phyloP scores from a whole-genome alignment of 352 stramenopile genomes.

The Globisporangium middletonii region DNA sequence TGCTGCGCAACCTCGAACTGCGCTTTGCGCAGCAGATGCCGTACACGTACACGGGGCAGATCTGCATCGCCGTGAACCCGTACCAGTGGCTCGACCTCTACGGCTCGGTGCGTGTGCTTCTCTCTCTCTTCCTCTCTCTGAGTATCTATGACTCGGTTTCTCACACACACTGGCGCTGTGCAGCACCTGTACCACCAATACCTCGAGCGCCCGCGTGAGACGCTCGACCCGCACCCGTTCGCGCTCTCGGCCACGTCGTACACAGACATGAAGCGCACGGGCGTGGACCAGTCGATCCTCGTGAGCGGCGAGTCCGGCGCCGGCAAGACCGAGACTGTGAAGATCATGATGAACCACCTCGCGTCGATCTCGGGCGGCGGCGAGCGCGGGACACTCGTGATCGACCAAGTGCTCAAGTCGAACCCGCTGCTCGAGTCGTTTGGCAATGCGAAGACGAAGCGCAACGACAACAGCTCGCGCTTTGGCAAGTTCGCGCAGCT shows the following conservation, averaged over 20 bases:
- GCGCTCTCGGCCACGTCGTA: constrained; percentile 66
- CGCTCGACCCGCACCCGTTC: constrained; percentile 59
- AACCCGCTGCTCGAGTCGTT: constrained; percentile 77
- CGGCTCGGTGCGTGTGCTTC: constrained; percentile 17
- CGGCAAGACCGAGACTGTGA: constrained; percentile 91
- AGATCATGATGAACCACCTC: constrained; percentile 89
- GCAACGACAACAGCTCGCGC: constrained; percentile 78
- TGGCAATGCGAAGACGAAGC: constrained; percentile 78
- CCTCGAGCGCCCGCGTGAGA: constrained; percentile 44
- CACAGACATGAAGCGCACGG: constrained; percentile 62
- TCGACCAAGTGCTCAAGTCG: constrained; percentile 74
- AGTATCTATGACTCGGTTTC: background rate
- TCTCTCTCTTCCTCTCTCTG: background rate
- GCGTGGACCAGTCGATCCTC: constrained; percentile 81
- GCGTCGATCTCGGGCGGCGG: constrained; percentile 68
- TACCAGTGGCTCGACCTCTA: constrained; percentile 83
- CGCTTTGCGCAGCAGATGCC: constrained; percentile 65
- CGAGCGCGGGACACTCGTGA: constrained; percentile 59
- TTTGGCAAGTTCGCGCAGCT: constrained; percentile 82
- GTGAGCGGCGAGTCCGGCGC: constrained; percentile 84
- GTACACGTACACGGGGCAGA: constrained; percentile 79
- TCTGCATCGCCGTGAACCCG: constrained; percentile 77
- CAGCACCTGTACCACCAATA: constrained; percentile 62
- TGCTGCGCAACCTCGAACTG: constrained; percentile 73
- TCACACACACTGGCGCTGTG: background rate